Percentiles rank a stretch among this genome's conserved stretches.
phyloP scores from a whole-genome alignment of 805 yeast species.

The Helenozyma rhizophorensis region DNA sequence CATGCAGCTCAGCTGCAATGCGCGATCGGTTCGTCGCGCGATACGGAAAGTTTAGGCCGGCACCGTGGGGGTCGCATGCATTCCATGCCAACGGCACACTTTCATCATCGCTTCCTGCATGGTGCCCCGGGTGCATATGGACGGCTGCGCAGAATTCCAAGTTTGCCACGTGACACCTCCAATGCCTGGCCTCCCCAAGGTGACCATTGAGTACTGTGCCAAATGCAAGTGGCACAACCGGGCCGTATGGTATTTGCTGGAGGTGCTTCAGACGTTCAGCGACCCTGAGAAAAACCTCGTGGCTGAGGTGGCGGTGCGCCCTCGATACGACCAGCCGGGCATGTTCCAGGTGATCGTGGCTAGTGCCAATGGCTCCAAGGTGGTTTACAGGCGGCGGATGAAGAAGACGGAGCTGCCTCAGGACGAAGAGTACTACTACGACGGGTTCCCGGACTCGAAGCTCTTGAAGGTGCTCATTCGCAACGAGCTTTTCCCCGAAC shows the following conservation, averaged over 20 bases:
- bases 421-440: constrained; percentile 35
- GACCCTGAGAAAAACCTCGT: constrained; percentile 31
- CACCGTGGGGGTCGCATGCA: too few species aligned
- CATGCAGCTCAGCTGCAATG: too few species aligned
- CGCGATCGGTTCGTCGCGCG: too few species aligned
- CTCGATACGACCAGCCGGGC: constrained; percentile 22
- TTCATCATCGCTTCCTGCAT: too few species aligned
- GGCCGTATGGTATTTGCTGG: constrained; percentile 86
- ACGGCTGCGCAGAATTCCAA: too few species aligned
- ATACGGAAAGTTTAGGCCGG: too few species aligned
- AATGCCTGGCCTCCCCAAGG: constrained; percentile 45
- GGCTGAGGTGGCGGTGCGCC: constrained; percentile 27
- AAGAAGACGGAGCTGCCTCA: constrained; percentile 29
- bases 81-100: too few species aligned
- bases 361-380: constrained; percentile 4
- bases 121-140: too few species aligned
- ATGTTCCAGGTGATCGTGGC: constrained; percentile 13
- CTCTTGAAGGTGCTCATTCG: constrained; percentile 65
- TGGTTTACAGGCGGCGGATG: constrained; percentile 55
- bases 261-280: constrained; percentile 79
- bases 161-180: too few species aligned
- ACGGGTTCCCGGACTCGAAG: constrained; percentile 87
- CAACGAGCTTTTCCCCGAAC: constrained; percentile 51
- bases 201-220: constrained; percentile 71
- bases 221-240: constrained; percentile 86